Evolutionary conservation across 805 yeast species (phyloP).

Genomic region (Vanderwaltozyma polyspora): DNA sequence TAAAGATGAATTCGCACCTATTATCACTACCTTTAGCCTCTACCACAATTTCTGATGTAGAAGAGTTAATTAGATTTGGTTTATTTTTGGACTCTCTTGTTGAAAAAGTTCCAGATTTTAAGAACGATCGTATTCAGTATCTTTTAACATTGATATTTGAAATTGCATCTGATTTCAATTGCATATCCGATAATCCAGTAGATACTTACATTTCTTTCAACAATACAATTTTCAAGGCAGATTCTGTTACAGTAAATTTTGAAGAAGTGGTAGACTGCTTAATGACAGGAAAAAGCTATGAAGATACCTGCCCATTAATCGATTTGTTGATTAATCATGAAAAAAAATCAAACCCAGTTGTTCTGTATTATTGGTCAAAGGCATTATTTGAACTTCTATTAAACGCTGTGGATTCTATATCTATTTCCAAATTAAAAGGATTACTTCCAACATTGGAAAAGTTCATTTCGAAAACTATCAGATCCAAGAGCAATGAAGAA

Average conservation of each 20-base stretch:
- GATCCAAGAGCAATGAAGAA: slow-evolving; percentile 26
- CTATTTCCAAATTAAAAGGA: slow-evolving; percentile 17
- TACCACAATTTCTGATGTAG: slow-evolving; percentile 8
- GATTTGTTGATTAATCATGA: too few relatives aligned
- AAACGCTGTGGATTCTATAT: slow-evolving; percentile 22
- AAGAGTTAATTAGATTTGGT: slow-evolving; percentile 16
- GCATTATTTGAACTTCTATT: slow-evolving; percentile 25
- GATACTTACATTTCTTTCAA: slow-evolving; percentile 10
- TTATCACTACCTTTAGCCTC: slow-evolving; percentile 5
- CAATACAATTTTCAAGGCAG: slow-evolving; percentile 12
- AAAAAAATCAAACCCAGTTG: too few relatives aligned
- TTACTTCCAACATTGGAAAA: slow-evolving; percentile 20
- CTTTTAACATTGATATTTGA: slow-evolving; percentile 29
- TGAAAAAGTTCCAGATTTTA: slow-evolving; percentile 5
- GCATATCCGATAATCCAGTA: slow-evolving; percentile 18
- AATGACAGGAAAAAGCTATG: background rate
- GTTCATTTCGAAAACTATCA: slow-evolving; percentile 25
- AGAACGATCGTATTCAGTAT: slow-evolving; percentile 7
- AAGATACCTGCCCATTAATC: too few relatives aligned
- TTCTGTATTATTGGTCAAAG: slow-evolving; percentile 28
- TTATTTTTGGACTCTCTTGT: slow-evolving; percentile 18
- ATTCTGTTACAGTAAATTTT: slow-evolving; percentile 1
- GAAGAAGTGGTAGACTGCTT: background rate
- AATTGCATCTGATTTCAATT: slow-evolving; percentile 30
- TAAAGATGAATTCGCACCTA: slow-evolving; percentile 32